phyloP scores from a whole-genome alignment of 768 basidiomycete genomes.

The Collybia sordida region DNA sequence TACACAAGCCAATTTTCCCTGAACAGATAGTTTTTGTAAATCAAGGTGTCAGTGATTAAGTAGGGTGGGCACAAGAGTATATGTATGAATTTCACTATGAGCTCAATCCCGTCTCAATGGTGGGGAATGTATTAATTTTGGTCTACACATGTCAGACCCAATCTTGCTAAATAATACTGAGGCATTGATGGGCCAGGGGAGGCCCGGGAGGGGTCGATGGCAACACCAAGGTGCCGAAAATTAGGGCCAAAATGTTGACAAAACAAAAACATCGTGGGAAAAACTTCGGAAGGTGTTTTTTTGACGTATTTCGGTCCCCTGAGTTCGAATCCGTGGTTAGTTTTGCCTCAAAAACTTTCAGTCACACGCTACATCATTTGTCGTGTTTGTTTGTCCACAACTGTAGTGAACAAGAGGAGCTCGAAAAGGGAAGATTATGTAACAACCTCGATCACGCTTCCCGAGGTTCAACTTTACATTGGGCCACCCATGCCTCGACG shows the following conservation, averaged over 20 bases:
- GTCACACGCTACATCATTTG: background rate
- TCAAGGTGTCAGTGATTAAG: too few relatives aligned
- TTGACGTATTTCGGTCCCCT: background rate
- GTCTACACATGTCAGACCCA: too few relatives aligned
- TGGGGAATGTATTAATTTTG: too few relatives aligned
- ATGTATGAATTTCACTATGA: too few relatives aligned
- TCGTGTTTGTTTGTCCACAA: background rate
- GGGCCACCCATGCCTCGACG: slow-evolving; percentile 13
- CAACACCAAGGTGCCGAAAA: too few relatives aligned
- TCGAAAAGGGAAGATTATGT: slow-evolving; percentile 2
- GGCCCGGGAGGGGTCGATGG: too few relatives aligned
- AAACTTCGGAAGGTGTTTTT: background rate
- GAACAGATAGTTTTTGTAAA: too few relatives aligned
- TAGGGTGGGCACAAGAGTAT: too few relatives aligned
- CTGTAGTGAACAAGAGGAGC: background rate
- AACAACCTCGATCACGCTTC: slow-evolving; percentile 3
- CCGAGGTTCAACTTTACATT: background rate
- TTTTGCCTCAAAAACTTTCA: background rate
- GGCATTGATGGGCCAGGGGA: too few relatives aligned
- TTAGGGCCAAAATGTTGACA: background rate
- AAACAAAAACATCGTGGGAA: background rate
- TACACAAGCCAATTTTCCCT: too few relatives aligned
- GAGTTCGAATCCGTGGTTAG: background rate
- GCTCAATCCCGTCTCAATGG: too few relatives aligned
- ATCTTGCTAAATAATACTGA: too few relatives aligned